Evolutionary conservation across 1,284 basidiomycete genomes (phyloP), one percentile per base, ranked within the genome.

Genomic region (Mycena sp.): DNA sequence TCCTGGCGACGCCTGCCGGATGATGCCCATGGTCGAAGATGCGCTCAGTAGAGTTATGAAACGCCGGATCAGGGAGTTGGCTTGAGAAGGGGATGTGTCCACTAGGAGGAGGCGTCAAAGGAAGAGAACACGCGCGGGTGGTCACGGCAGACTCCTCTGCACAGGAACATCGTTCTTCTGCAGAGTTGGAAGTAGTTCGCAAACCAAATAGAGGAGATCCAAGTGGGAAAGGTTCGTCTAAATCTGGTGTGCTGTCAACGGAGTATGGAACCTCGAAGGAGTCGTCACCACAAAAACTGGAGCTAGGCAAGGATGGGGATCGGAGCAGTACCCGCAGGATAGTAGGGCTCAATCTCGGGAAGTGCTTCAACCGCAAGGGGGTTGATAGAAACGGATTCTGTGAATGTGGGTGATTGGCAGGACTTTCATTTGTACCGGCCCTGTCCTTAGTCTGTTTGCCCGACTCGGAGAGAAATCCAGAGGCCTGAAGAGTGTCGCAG

Each of bases 331-430:
- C 67, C 23, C 68, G 70, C 12, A 76, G 66, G 37, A 72, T 71
- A 7, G 64, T 67, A 2, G 74, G 72, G 62, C 71, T 76, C 32
- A 73, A 69, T 44, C 61, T 73, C 0, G 73, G 71, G 48, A 76
- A 76, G 28, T 74, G 64, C 48, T 70, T 74, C 53, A 63, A 62
- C 12, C 76, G 71, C 37, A 76, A 53, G 12, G 76, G 74, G 0
- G 75, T 77, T 16, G 70, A 68, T 30, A 77, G 58, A 52, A 73
- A 74, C 11, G 71, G 64, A 45, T 74, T 67, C 60, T 72, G 25
- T 2, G 55, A 26, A 7, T 26, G 45, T 21, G 29, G 51, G 23
- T 51, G 46, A 25, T 55, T 52, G 41, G 48, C 51, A 43, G 43
- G 23, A 3, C 45, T 29, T 19, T 54, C 28, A 25, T 52, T n/a